Conservation (phyloP, 768 basidiomycete species). For the Termitomyces eurrhizus region DNA sequence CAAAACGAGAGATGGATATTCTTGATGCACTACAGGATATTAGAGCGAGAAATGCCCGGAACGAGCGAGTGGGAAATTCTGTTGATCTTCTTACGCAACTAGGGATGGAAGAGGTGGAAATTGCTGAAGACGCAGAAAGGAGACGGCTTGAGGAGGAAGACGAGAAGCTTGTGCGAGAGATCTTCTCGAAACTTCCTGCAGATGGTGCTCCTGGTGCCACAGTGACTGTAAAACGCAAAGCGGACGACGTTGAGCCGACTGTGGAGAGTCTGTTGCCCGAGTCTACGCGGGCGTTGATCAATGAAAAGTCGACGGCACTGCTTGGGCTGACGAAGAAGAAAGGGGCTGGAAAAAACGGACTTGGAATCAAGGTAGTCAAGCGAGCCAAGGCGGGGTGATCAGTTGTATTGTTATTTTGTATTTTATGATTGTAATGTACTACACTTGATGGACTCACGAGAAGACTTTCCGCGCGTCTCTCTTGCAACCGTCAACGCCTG, state of each 20-base stretch:
- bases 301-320: constrained; percentile 38
- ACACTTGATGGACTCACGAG: constrained; percentile 32
- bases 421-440: not conserved
- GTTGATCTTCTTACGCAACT: constrained; percentile 67
- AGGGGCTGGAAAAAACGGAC: constrained; percentile 50
- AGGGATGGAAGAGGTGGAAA: constrained; percentile 65
- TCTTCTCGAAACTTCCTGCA: constrained; percentile 73
- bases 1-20: constrained; percentile 97
- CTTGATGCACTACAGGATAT: constrained; percentile 95
- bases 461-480: constrained; percentile 49
- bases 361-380: constrained; percentile 78
- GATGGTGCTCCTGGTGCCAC: constrained; percentile 19
- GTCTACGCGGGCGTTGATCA: constrained; percentile 55
- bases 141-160: constrained; percentile 85
- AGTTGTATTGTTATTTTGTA: constrained; percentile 6
- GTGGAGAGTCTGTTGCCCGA: constrained; percentile 67
- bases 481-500: constrained; percentile 67
- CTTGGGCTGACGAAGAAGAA: constrained; percentile 59
- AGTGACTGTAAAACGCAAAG: constrained; percentile 85
- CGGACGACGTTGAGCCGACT: constrained; percentile 73
- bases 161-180: constrained; percentile 81
- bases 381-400: constrained; percentile 26
- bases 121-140: constrained; percentile 69
- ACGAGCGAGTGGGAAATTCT: constrained; percentile 77
- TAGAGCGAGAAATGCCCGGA: constrained; percentile 79